Percentiles rank a stretch among this genome's conserved stretches.
Conservation (phyloP, 805 yeast genomes). For the Candida succiphila region DNA sequence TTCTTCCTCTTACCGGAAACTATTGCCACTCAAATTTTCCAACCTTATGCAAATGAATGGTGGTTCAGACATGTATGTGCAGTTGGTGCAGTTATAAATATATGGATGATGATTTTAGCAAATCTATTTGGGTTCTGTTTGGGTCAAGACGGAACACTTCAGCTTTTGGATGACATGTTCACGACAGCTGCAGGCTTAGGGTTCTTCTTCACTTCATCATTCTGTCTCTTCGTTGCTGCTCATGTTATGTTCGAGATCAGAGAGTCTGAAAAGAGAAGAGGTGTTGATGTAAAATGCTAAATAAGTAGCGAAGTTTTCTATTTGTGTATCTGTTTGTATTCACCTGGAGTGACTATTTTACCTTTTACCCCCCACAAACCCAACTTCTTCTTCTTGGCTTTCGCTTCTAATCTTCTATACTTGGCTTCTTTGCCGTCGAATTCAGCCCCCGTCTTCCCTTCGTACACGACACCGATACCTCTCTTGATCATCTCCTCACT, state of each 20-base stretch:
- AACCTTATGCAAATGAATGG: slow-evolving; percentile 27
- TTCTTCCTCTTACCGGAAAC: slow-evolving; percentile 83
- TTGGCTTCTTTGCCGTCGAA: slow-evolving; percentile 66
- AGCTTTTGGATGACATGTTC: slow-evolving; percentile 60
- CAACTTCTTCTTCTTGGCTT: slow-evolving; percentile 41
- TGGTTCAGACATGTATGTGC: slow-evolving; percentile 83
- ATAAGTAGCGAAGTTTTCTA: not conserved
- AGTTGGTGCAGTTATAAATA: slow-evolving; percentile 76
- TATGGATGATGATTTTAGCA: slow-evolving; percentile 98
- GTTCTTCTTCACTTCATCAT: slow-evolving; percentile 52
- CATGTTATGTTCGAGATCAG: slow-evolving; percentile 94
- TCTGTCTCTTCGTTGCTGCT: slow-evolving; percentile 67
- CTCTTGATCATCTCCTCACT: slow-evolving; percentile 77
- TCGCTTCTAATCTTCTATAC: slow-evolving; percentile 49
- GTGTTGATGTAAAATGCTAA: slow-evolving; percentile 73
- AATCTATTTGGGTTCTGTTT: slow-evolving; percentile 91
- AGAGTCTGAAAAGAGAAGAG: slow-evolving; percentile 75
- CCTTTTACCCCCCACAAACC: slow-evolving; percentile 64
- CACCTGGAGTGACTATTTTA: slow-evolving; percentile 62
- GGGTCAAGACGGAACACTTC: slow-evolving; percentile 75
- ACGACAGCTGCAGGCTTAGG: slow-evolving; percentile 58
- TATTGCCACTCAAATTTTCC: slow-evolving; percentile 37
- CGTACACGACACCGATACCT: slow-evolving; percentile 86
- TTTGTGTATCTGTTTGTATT: slow-evolving; percentile 37
- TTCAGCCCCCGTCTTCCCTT: slow-evolving; percentile 71